Evolutionary conservation across 2,329 filamentous ascomycete species (phyloP).

Genomic region (Ophiostoma novo-ulmi): DNA sequence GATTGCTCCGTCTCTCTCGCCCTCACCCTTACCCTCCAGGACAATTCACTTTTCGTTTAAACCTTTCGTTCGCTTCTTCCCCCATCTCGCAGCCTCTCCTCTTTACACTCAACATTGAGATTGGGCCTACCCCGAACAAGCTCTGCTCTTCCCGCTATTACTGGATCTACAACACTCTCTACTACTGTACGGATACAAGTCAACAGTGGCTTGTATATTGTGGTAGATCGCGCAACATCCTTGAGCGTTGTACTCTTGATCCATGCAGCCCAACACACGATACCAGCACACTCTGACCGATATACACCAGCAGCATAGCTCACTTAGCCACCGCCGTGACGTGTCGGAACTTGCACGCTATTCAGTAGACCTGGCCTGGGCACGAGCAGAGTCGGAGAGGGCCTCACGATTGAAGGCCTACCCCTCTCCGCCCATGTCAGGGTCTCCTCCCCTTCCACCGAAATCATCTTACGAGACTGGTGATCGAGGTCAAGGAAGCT

Average conservation of each 20-base stretch:
- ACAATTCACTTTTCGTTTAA: neutral
- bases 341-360: slow-evolving; percentile 51
- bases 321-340: slow-evolving; percentile 56
- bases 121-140: neutral
- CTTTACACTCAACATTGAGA: neutral
- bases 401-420: slow-evolving; percentile 55
- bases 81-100: neutral
- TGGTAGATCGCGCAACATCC: slow-evolving; percentile 5
- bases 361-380: slow-evolving; percentile 53
- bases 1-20: neutral
- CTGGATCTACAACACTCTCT: neutral
- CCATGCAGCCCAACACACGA: slow-evolving; percentile 50
- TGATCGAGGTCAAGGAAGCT: slow-evolving; percentile 50
- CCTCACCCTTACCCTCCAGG: neutral
- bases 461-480: slow-evolving; percentile 54
- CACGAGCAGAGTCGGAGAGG: slow-evolving; percentile 50
- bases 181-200: slow-evolving; percentile 7
- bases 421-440: slow-evolving; percentile 70
- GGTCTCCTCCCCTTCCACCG: slow-evolving; percentile 57
- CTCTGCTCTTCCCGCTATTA: neutral
- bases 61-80: neutral
- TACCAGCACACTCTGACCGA: slow-evolving; percentile 34
- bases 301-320: slow-evolving; percentile 36
- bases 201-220: neutral
- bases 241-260: slow-evolving; percentile 27